These are phyloP conservation scores for Fusarium denticulatum DNA, from an alignment of 2,329 filamentous ascomycete species.

Conservation along the genomic window DNA sequence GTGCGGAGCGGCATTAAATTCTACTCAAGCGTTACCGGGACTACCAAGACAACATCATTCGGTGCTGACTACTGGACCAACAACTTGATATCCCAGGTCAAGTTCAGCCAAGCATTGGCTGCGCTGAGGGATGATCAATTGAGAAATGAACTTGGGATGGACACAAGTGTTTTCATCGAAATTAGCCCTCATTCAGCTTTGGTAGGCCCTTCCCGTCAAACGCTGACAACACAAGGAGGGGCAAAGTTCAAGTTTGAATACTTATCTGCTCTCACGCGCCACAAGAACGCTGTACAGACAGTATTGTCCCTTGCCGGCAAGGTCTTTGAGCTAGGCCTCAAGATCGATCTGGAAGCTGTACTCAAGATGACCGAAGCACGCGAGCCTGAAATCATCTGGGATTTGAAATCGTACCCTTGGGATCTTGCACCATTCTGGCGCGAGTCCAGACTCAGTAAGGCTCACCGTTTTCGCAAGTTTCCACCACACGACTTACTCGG, in stretches of 20 bases:
- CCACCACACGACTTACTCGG: constrained; percentile 19
- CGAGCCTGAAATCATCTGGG: not conserved
- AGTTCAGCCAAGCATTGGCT: not conserved
- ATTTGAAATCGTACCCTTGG: not conserved
- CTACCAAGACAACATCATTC: not conserved
- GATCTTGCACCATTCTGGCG: constrained; percentile 9
- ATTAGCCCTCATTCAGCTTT: not conserved
- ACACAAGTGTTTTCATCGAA: not conserved
- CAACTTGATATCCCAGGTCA: not conserved
- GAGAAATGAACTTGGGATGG: not conserved
- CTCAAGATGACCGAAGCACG: not conserved
- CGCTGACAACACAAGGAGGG: not conserved
- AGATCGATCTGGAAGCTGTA: not conserved
- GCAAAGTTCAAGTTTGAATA: not conserved
- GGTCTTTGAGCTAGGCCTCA: not conserved
- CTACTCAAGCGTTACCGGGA: not conserved
- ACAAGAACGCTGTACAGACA: not conserved
- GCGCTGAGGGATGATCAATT: not conserved
- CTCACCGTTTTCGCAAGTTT: constrained; percentile 9
- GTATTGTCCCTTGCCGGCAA: not conserved
- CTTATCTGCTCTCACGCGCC: not conserved
- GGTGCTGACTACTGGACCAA: not conserved
- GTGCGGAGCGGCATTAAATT: not conserved
- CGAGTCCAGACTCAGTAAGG: constrained; percentile 13
- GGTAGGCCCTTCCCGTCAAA: not conserved